Evolutionary conservation across 768 basidiomycete genomes (phyloP).

Genomic region (Baorangia bicolor): DNA sequence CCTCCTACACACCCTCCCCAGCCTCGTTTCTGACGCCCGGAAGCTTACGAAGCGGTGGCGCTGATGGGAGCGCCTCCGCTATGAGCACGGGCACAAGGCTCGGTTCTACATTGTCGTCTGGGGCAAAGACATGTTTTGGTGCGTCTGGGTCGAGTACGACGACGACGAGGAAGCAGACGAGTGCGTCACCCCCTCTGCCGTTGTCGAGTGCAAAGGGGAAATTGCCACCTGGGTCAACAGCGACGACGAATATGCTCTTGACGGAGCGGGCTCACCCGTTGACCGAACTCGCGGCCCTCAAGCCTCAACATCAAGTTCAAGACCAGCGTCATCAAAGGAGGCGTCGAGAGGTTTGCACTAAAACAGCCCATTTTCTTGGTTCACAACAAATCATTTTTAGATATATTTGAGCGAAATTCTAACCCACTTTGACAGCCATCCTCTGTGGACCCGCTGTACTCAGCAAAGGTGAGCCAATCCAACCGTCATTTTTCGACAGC

Average conservation of each 20-base stretch:
- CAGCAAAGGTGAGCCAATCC: slow-evolving; percentile 48
- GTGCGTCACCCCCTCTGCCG: not conserved
- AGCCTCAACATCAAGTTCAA: slow-evolving; percentile 64
- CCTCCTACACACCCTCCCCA: slow-evolving; percentile 23
- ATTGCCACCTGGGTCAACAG: slow-evolving; percentile 31
- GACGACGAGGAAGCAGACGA: not conserved
- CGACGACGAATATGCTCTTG: slow-evolving; percentile 47
- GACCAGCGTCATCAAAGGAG: slow-evolving; percentile 71
- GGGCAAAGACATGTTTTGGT: not conserved
- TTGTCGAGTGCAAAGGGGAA: not conserved
- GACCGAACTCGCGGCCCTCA: slow-evolving; percentile 51
- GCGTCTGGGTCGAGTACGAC: not conserved
- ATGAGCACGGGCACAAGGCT: not conserved
- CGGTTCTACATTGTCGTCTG: no score
- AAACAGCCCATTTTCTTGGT: slow-evolving; percentile 77
- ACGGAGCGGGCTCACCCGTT: slow-evolving; percentile 58
- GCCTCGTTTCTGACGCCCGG: not conserved
- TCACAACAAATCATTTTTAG: slow-evolving; percentile 13
- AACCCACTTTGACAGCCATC: slow-evolving; percentile 49
- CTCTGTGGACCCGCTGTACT: slow-evolving; percentile 72
- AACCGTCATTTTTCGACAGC: not conserved
- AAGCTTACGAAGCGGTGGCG: not conserved
- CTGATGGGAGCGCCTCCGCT: not conserved
- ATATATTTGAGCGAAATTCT: not conserved
- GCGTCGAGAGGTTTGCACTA: slow-evolving; percentile 69